phyloP scores from a whole-genome alignment of 306 rosid species.

The Dalbergia oliveri region DNA sequence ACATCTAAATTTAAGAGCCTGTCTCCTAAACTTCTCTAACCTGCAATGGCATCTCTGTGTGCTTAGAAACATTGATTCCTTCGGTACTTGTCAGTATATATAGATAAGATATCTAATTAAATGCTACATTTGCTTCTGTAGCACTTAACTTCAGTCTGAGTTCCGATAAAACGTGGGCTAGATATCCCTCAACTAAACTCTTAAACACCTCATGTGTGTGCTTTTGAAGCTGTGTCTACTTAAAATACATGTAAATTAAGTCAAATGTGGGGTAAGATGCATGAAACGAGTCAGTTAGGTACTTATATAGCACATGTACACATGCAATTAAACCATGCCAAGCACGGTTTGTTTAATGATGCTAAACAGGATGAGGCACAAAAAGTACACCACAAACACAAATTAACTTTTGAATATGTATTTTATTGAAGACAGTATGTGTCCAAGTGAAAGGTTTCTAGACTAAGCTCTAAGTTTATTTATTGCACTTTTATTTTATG shows the following conservation, averaged over 20 bases:
- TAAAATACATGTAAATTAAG: slow-evolving; percentile 36
- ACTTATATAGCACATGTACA: slow-evolving; percentile 55
- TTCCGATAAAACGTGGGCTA: slow-evolving; percentile 37
- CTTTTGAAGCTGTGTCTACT: slow-evolving; percentile 39
- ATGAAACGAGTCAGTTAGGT: slow-evolving; percentile 50
- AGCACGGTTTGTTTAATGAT: slow-evolving; percentile 42
- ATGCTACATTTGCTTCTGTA: slow-evolving; percentile 10
- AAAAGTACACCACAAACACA: slow-evolving; percentile 1
- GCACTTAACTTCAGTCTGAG: slow-evolving; percentile 19
- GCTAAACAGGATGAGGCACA: slow-evolving; percentile 28
- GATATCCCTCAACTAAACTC: slow-evolving; percentile 4
- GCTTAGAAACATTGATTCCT: slow-evolving; percentile 35
- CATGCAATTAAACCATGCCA: slow-evolving; percentile 41
- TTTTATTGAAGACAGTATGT: slow-evolving; percentile 31
- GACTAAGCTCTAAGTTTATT: background rate
- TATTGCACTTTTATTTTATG: slow-evolving; percentile 9
- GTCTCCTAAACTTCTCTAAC: background rate
- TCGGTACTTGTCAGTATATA: slow-evolving; percentile 1
- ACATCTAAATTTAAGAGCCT: slow-evolving; percentile 19
- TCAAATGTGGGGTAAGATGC: slow-evolving; percentile 61
- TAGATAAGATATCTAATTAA: slow-evolving; percentile 7
- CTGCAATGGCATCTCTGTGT: background rate
- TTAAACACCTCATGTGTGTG: slow-evolving; percentile 7
- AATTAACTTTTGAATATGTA: slow-evolving; percentile 24
- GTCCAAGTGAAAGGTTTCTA: slow-evolving; percentile 57